Percentiles rank a stretch among this genome's conserved stretches.
Evolutionary conservation across 768 basidiomycete genomes (phyloP).

Genomic region (Kwoniella sp.): DNA sequence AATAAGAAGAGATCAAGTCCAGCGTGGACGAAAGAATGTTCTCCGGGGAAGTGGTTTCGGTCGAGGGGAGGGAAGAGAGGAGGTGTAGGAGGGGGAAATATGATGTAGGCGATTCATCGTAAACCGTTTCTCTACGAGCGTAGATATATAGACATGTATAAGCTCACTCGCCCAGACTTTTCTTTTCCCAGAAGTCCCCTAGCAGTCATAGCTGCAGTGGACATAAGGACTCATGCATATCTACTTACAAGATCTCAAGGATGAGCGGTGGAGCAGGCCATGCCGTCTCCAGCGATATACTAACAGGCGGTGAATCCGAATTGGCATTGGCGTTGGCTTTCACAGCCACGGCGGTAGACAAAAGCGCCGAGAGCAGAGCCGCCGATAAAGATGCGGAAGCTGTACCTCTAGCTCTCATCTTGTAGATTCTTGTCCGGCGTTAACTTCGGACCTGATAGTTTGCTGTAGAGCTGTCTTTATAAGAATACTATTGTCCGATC

Average conservation of each 20-base stretch:
- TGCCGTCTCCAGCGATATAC: slow-evolving; percentile 65
- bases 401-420: slow-evolving; percentile 7
- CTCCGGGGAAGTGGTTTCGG: slow-evolving; percentile 53
- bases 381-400: slow-evolving; percentile 7
- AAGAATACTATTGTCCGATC: too few species aligned
- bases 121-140: slow-evolving; percentile 64
- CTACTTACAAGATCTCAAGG: slow-evolving; percentile 67
- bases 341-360: neutral
- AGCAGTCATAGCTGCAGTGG: too few species aligned
- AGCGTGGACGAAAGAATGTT: slow-evolving; percentile 44
- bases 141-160: neutral
- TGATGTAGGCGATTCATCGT: slow-evolving; percentile 68
- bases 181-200: too few species aligned
- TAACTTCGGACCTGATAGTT: too few species aligned
- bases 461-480: neutral
- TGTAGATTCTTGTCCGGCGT: neutral
- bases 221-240: too few species aligned
- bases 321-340: slow-evolving; percentile 15
- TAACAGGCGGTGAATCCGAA: slow-evolving; percentile 60
- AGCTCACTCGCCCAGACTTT: too few species aligned
- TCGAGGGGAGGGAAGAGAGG: slow-evolving; percentile 59
- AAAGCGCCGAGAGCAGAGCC: neutral
- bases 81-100: slow-evolving; percentile 77
- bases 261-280: slow-evolving; percentile 69
- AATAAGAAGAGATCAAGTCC: slow-evolving; percentile 44